Evolutionary conservation across 176 grass and related monocot species (phyloP).

Genomic region (Triticum aestivum): DNA sequence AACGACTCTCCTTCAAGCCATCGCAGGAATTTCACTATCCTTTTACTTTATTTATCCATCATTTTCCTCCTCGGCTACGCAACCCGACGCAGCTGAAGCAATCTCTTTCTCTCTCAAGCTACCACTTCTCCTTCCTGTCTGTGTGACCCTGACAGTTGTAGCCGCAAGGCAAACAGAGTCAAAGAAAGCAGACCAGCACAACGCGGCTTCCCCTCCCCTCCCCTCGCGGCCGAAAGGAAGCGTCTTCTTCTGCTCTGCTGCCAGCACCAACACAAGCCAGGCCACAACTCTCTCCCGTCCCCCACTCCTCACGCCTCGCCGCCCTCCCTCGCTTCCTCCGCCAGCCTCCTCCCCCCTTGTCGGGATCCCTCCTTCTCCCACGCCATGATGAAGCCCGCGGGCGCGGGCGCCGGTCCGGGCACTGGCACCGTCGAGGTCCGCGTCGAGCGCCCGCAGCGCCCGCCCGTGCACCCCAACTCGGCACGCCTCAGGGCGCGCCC

Average conservation of each 20-base stretch:
- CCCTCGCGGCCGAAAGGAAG: neutral
- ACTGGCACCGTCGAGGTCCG: slow-evolving; percentile 16
- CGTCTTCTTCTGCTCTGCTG: neutral
- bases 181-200: neutral
- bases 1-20: neutral
- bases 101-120: neutral
- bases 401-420: neutral
- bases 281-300: neutral
- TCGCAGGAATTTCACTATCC: neutral
- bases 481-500: slow-evolving; percentile 25
- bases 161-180: neutral
- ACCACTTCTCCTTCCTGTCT: neutral
- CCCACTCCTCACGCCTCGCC: neutral
- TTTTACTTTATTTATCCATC: neutral
- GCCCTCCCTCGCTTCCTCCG: neutral
- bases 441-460: slow-evolving; percentile 14
- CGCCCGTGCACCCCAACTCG: neutral
- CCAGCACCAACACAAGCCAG: neutral
- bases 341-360: neutral
- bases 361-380: neutral
- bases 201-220: neutral
- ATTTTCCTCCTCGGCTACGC: neutral
- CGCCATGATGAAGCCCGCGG: neutral
- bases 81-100: neutral
- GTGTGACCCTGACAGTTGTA: neutral